Evolutionary conservation across 1,284 basidiomycete genomes (phyloP), one percentile per base, ranked within the genome.

Genomic region (Microstroma glucosiphilum): DNA sequence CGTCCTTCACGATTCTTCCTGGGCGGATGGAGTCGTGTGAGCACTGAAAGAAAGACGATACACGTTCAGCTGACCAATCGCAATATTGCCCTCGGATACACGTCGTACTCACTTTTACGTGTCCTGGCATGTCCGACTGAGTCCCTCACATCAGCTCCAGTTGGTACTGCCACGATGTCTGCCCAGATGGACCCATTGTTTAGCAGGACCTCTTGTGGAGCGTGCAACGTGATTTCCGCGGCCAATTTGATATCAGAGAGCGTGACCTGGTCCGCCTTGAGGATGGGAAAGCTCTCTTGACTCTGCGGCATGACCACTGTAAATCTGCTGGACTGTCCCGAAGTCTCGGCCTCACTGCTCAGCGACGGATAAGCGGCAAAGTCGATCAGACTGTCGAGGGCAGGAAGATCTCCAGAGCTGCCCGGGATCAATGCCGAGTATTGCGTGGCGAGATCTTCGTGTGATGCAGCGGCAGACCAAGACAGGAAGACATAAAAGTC

Each of bases 1-100:
- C 92, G 91, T 79, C 88, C 87, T 75, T 89, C 92, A 42, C 91
- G 84, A 19, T 85, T 80, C 76, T 88, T 91, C 46, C 82, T 76
- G 73, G 86, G 88, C 2, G 89, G 85, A 57, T 89, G 74, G 79
- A 92, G 92, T 12, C 89, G 86, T 1, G 91, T 93, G 65, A 98
- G 82, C 48, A 89, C 91, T 94, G 71, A 4, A 11, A 1, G 40
- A 0, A 40, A 58, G 66, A 54, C n/a, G 69, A 66, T 40, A n/a
- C 51, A 40, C 26, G 54, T 55, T 42, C 56, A 57, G 58, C 56
- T 41, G 62, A 56, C 13, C 26, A 23, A 26, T 37, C 43, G 25
- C 54, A 7, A 60, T 12, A 6, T 6, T 6, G 43, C 43, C 6
- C 17, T 48, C 43, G 13, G 6, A 48, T 4, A 9, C 43, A 48